phyloP scores from a whole-genome alignment of 2,329 filamentous ascomycete species.

The Alternaria sp. region DNA sequence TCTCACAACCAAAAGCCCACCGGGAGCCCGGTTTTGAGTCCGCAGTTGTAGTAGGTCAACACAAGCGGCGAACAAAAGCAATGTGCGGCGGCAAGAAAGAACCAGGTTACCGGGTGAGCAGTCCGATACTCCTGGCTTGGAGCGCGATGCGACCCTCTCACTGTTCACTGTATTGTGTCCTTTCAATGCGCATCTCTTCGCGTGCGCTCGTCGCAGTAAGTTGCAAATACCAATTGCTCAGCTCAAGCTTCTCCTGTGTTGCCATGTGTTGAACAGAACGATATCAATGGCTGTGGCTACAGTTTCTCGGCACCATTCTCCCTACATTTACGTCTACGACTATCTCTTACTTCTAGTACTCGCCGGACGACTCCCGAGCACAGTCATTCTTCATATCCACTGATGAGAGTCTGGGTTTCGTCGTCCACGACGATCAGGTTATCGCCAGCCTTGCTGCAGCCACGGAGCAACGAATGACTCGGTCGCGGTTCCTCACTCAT shows the following conservation, averaged over 20 bases:
- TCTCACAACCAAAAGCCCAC: neutral
- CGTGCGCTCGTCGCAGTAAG: neutral
- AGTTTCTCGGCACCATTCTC: neutral
- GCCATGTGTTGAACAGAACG: neutral
- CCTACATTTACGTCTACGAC: fast-evolving
- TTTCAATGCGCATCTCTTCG: neutral
- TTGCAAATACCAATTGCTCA: neutral
- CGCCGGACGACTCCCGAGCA: neutral
- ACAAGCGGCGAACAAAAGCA: neutral
- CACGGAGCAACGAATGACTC: neutral
- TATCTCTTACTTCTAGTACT: neutral
- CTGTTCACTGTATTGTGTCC: neutral
- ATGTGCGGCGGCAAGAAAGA: neutral
- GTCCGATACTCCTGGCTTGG: neutral
- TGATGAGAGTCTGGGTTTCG: neutral
- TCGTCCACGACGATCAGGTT: neutral
- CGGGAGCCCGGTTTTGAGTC: neutral
- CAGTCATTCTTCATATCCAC: neutral
- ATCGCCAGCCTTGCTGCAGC: neutral
- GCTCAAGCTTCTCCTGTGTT: neutral
- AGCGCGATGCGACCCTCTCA: neutral
- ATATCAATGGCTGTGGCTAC: neutral
- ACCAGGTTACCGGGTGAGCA: neutral
- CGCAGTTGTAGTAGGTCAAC: neutral
- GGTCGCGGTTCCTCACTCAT: neutral